phyloP scores from a whole-genome alignment of 1,284 basidiomycete genomes.

The Pholiota adiposa region DNA sequence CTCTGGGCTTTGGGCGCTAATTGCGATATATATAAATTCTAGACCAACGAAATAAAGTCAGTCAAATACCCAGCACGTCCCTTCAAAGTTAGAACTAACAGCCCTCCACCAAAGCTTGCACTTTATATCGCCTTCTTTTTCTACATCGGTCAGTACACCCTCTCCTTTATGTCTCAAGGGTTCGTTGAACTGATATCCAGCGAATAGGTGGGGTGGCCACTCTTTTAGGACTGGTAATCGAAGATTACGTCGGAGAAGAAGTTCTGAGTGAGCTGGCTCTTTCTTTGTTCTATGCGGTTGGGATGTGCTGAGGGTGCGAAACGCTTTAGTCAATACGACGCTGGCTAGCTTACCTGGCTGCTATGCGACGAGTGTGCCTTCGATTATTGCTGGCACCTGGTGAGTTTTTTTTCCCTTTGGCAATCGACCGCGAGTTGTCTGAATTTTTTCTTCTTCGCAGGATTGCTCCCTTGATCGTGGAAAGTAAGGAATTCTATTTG shows the following conservation, averaged over 20 bases:
- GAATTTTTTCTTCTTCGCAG: slow-evolving; percentile 15
- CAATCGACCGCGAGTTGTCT: neutral
- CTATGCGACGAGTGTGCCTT: slow-evolving; percentile 30
- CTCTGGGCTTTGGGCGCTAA: too few relatives aligned
- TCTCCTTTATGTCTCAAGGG: neutral
- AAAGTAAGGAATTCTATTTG: slow-evolving; percentile 24
- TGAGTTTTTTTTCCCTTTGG: slow-evolving; percentile 7
- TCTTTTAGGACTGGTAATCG: slow-evolving; percentile 27
- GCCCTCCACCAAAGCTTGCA: slow-evolving; percentile 14
- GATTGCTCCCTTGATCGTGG: slow-evolving; percentile 29
- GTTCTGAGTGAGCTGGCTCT: slow-evolving; percentile 25
- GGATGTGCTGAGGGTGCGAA: neutral
- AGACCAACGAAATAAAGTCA: slow-evolving; percentile 25
- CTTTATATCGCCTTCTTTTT: slow-evolving; percentile 25
- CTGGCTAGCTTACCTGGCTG: slow-evolving; percentile 30
- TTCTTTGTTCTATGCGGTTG: neutral
- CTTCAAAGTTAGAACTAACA: neutral
- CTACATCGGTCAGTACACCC: slow-evolving; percentile 23
- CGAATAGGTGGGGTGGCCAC: slow-evolving; percentile 25
- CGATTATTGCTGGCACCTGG: slow-evolving; percentile 32
- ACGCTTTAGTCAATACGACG: slow-evolving; percentile 23
- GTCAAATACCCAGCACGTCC: neutral
- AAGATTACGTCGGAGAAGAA: slow-evolving; percentile 30
- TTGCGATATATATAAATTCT: neutral
- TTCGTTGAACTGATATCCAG: neutral